These are phyloP conservation scores for Colletotrichum sp. DNA, from an alignment of 2,329 filamentous ascomycete genomes.

Conservation along the genomic window DNA sequence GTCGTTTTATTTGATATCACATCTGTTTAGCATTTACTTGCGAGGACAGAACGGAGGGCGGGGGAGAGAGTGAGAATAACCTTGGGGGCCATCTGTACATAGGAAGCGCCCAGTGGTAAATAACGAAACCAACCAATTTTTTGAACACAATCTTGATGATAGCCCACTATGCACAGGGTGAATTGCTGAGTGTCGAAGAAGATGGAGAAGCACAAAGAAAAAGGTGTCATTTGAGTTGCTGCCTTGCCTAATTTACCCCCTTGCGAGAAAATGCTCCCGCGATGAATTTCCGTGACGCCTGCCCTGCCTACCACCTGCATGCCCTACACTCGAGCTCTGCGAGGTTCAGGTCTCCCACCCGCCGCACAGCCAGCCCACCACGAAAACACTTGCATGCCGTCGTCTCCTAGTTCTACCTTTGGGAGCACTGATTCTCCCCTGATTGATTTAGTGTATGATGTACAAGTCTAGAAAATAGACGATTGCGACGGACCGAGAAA, in stretches of 20 bases:
- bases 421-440: not conserved
- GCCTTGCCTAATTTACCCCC: not conserved
- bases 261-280: not conserved
- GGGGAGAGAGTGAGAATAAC: not conserved
- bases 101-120: not conserved
- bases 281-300: not conserved
- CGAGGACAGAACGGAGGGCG: not conserved
- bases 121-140: not conserved
- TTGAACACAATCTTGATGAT: not conserved
- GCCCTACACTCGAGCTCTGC: not conserved
- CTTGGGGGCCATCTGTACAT: not conserved
- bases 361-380: not conserved
- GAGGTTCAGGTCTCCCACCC: not conserved
- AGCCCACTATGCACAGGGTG: not conserved
- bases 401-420: not conserved
- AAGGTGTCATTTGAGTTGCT: not conserved
- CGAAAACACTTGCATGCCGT: not conserved
- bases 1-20: constrained; percentile 14
- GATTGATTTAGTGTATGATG: not conserved
- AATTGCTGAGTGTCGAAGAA: not conserved
- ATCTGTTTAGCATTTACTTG: not conserved
- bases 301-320: not conserved
- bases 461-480: not conserved
- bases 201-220: not conserved
- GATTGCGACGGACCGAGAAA: not conserved